These are phyloP conservation scores for Stachybotrys elegans DNA, from an alignment of 2,329 filamentous ascomycete genomes.

Conservation along the genomic window DNA sequence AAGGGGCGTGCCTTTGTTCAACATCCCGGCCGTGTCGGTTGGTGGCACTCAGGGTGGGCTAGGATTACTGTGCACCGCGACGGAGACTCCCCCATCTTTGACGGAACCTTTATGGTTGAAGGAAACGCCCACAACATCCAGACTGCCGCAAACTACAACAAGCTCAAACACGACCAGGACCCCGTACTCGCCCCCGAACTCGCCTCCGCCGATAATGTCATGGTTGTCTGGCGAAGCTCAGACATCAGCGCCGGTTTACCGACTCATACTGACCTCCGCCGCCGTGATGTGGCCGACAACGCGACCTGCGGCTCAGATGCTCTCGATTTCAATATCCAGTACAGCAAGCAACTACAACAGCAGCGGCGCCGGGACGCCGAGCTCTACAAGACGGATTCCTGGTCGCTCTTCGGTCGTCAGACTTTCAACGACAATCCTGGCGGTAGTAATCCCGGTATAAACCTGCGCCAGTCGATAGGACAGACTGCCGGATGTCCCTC, in stretches of 20 bases:
- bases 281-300: slow-evolving; percentile 36
- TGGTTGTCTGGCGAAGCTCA: slow-evolving; percentile 90
- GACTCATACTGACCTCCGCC: slow-evolving; percentile 59
- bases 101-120: slow-evolving; percentile 79
- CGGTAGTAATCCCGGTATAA: slow-evolving; percentile 68
- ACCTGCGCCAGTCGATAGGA: slow-evolving; percentile 74
- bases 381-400: slow-evolving; percentile 41
- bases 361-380: slow-evolving; percentile 32
- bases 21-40: slow-evolving; percentile 54
- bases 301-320: slow-evolving; percentile 66
- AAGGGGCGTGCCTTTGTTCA: slow-evolving; percentile 73
- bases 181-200: slow-evolving; percentile 51
- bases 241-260: slow-evolving; percentile 54
- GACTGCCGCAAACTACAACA: slow-evolving; percentile 66
- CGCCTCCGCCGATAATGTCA: slow-evolving; percentile 65
- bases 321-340: slow-evolving; percentile 73
- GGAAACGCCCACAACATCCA: slow-evolving; percentile 86
- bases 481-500: slow-evolving; percentile 78
- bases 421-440: slow-evolving; percentile 63
- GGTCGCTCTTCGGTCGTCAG: slow-evolving; percentile 67
- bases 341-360: too few species aligned
- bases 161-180: slow-evolving; percentile 67
- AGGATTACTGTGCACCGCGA: slow-evolving; percentile 74
- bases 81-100: slow-evolving; percentile 74
- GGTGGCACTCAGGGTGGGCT: slow-evolving; percentile 83